phyloP scores from a whole-genome alignment of 108 stramenopile species.

The Poteriospumella lacustris region DNA sequence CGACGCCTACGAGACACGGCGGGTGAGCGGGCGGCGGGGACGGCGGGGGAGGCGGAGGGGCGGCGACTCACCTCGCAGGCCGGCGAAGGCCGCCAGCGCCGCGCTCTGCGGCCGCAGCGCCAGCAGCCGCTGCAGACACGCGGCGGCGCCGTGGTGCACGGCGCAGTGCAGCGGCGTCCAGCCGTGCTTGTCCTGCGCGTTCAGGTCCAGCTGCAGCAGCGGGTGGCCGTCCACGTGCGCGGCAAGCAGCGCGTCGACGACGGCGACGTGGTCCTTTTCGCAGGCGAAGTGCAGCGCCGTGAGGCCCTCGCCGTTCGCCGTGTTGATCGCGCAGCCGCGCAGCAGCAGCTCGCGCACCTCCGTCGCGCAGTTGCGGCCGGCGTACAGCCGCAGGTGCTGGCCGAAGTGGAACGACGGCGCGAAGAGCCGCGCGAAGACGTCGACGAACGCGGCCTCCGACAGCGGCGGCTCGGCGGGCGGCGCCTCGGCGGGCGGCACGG shows the following conservation, averaged over 20 bases:
- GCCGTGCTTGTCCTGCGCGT: not conserved
- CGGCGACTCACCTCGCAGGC: not conserved
- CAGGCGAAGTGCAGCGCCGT: slow-evolving; percentile 15
- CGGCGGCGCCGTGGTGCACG: not conserved
- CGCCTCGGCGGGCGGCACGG: not conserved
- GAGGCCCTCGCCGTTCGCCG: slow-evolving; percentile 11
- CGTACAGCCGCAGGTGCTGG: not conserved
- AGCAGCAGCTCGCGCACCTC: not conserved
- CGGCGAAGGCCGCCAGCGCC: not conserved
- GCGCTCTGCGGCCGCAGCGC: not conserved
- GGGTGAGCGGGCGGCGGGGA: not conserved
- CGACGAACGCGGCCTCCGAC: not conserved
- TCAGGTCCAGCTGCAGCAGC: not conserved
- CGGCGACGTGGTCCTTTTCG: slow-evolving; percentile 2
- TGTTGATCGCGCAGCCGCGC: not conserved
- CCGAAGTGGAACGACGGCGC: slow-evolving; percentile 15
- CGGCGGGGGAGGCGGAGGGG: not conserved
- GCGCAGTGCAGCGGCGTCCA: slow-evolving; percentile 28
- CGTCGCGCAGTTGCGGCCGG: not conserved
- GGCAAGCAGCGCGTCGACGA: not conserved
- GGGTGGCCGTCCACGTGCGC: not conserved
- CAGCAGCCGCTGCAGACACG: not conserved
- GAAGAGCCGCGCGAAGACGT: not conserved
- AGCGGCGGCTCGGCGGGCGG: not conserved
- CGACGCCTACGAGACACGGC: too few relatives aligned